Conservation (phyloP, 192 early-diverging fungal species). For the Martensiomyces pterosporus region DNA sequence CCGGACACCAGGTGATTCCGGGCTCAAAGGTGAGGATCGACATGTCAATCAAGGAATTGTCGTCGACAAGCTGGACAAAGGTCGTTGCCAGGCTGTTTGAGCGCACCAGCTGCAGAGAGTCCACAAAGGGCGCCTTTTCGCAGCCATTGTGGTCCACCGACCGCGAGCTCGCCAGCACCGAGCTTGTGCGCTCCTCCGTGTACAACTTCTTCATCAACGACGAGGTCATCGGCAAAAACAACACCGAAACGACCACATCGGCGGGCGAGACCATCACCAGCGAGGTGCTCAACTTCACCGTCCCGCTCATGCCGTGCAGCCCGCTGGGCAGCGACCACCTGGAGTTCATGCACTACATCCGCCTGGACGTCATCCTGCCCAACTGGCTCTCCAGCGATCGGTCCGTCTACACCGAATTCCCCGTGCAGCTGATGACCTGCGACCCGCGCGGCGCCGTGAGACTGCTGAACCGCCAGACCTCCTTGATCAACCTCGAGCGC, state of each 20-base stretch:
- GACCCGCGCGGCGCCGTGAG: constrained; percentile 4
- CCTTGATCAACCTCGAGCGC: constrained; percentile 15
- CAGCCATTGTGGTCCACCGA: constrained; percentile 39
- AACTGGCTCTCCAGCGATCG: constrained; percentile 44
- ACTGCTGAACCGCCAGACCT: constrained; percentile 15
- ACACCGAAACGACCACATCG: constrained; percentile 15
- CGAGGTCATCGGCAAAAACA: constrained; percentile 14
- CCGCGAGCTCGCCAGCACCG: constrained; percentile 22
- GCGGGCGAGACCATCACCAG: constrained; percentile 16
- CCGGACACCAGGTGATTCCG: constrained; percentile 27
- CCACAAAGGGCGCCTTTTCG: constrained; percentile 12
- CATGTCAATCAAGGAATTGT: constrained; percentile 41
- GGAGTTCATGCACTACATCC: constrained; percentile 38
- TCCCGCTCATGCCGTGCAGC: constrained; percentile 21
- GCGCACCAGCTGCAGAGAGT: constrained; percentile 36
- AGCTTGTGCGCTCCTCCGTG: constrained; percentile 39
- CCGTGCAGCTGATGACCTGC: constrained; percentile 42
- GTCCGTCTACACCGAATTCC: constrained; percentile 30
- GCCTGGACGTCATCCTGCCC: constrained; percentile 39
- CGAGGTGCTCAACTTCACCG: constrained; percentile 18
- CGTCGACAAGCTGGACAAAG: constrained; percentile 38
- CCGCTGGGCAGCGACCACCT: constrained; percentile 35
- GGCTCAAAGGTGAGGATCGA: constrained; percentile 32
- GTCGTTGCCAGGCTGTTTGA: constrained; percentile 30
- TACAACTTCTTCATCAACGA: constrained; percentile 46